Evolutionary conservation across 2,329 filamentous ascomycete genomes (phyloP).

Genomic region (Clarireedia paspali): DNA sequence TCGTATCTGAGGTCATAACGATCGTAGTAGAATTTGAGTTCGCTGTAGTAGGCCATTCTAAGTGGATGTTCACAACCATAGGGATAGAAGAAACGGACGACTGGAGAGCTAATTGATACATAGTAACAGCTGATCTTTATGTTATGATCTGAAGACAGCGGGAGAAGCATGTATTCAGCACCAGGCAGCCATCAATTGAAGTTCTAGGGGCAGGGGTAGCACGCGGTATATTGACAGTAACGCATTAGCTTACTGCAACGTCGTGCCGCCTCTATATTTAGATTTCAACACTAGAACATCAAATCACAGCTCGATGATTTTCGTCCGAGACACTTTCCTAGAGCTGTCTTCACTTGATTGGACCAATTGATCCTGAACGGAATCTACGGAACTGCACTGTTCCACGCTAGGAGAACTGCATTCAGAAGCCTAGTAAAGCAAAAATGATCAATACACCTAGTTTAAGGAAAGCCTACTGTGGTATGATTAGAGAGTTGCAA

Average conservation of each 20-base stretch:
- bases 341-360: too few relatives aligned
- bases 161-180: not conserved
- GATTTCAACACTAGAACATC: not conserved
- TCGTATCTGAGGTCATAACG: not conserved
- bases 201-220: not conserved
- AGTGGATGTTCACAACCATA: too few relatives aligned
- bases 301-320: too few relatives aligned
- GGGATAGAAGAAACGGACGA: not conserved
- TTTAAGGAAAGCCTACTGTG: too few relatives aligned
- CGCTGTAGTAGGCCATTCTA: too few relatives aligned
- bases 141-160: not conserved
- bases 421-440: too few relatives aligned
- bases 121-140: not conserved
- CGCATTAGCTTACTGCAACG: not conserved
- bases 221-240: not conserved
- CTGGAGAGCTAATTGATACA: not conserved
- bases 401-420: too few relatives aligned
- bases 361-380: too few relatives aligned
- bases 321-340: too few relatives aligned
- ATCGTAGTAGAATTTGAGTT: not conserved
- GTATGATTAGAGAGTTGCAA: too few relatives aligned
- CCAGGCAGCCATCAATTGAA: not conserved
- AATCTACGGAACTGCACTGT: too few relatives aligned
- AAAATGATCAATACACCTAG: too few relatives aligned
- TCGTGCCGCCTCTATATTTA: not conserved